Conservation (phyloP, 139 green algal genomes). For the Limnomonas spitsbergensis region DNA sequence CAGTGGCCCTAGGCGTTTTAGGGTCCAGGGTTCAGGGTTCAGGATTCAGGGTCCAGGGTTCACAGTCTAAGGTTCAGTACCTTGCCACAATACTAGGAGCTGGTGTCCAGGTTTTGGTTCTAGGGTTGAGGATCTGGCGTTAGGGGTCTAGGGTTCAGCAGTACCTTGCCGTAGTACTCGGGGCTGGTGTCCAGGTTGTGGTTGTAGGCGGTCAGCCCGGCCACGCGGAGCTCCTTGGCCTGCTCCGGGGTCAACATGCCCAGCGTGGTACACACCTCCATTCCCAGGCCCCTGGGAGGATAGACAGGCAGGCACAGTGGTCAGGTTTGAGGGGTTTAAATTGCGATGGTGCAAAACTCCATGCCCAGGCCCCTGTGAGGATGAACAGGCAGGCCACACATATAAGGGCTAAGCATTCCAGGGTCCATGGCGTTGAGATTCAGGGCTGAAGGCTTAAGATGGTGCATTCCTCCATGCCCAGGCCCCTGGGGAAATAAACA, state of each 20-base stretch:
- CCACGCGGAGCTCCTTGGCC: constrained; percentile 79
- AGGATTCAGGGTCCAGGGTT: too few species aligned
- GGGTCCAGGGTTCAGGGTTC: too few species aligned
- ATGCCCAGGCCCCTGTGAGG: constrained; percentile 58
- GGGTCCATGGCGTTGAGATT: too few species aligned
- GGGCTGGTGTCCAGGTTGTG: constrained; percentile 98
- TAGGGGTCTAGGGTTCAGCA: too few species aligned
- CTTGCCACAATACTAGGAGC: constrained; percentile 66
- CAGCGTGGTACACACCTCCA: constrained; percentile 90
- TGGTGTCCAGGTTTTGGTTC: too few species aligned
- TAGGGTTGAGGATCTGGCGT: too few species aligned
- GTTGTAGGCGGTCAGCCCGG: constrained; percentile 98
- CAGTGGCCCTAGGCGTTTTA: too few species aligned
- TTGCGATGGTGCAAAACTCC: constrained; percentile 78
- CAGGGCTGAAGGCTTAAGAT: too few species aligned
- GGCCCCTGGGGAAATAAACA: too few species aligned
- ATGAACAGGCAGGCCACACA: not conserved
- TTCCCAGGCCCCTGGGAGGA: constrained; percentile 58
- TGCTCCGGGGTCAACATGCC: constrained; percentile 81
- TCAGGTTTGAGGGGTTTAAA: not conserved
- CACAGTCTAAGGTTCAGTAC: too few species aligned
- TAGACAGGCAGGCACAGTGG: constrained; percentile 4
- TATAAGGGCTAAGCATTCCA: too few species aligned
- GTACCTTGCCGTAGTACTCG: constrained; percentile 61
- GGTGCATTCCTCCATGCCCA: too few species aligned